These are phyloP conservation scores for Angophora floribunda DNA, from an alignment of 345 rosid species.

Conservation along the genomic window DNA sequence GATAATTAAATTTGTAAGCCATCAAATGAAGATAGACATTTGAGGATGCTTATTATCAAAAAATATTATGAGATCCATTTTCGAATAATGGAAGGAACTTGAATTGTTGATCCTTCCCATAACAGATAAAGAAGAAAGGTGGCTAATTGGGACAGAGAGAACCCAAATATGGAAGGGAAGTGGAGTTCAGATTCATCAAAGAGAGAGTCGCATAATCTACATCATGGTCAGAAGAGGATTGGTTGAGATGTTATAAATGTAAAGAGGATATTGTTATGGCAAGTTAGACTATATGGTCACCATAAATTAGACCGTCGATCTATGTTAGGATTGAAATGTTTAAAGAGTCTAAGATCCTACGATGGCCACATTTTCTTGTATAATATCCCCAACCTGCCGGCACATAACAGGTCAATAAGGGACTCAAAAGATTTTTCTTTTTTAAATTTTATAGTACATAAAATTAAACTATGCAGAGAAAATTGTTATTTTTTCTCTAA, in stretches of 20 bases:
- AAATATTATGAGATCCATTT: not conserved
- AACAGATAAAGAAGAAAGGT: fast-evolving
- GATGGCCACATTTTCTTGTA: not conserved
- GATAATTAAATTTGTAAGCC: not conserved
- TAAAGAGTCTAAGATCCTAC: not conserved
- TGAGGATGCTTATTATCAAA: not conserved
- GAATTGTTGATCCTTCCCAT: not conserved
- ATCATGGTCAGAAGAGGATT: not conserved
- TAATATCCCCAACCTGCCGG: not conserved
- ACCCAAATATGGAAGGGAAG: not conserved
- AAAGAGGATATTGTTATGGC: not conserved
- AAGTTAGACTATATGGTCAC: not conserved
- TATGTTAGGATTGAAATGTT: not conserved
- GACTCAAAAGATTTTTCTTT: not conserved
- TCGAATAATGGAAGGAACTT: not conserved
- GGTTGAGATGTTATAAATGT: not conserved
- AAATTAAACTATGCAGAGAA: not conserved
- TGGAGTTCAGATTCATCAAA: not conserved
- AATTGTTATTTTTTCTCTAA: not conserved
- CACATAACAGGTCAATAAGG: not conserved
- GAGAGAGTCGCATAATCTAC: not conserved
- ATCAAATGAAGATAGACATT: not conserved
- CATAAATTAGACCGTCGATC: not conserved
- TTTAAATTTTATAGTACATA: not conserved
- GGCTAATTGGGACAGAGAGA: not conserved